Base-by-base conservation (phyloP, 768 basidiomycete species). In the Tephrocybe sp. region DNA sequence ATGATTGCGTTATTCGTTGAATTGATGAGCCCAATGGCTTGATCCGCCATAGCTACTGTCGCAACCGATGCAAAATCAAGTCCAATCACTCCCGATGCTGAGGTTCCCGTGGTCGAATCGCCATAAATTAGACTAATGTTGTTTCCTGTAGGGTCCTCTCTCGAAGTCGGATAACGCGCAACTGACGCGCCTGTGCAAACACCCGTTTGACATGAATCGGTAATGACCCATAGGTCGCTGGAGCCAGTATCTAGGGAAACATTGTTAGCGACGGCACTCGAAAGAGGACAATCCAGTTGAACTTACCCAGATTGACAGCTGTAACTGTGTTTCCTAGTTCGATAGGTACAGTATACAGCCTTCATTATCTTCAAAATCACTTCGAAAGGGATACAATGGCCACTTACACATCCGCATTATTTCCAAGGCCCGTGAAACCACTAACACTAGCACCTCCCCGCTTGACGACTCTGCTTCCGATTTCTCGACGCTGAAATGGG, bases 61-160 rank as follows among this genome's bases (percentile, higher is more conserved):
- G 82, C 84, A 34, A 87, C 55, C 24, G 76, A 73, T 2, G 76
- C 79, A 0, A 68, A 69, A 34, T 84, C 83, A 22, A 65, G 70
- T 7, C 79, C 85, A 0, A 87, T 66, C 8, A 71, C 68, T 0
- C 86, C 86, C 22, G 67, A 64, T 2, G 85, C 85, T 47, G 71
- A 78, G 0, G 86, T 85, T 1, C 82, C 84, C 1, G 82, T n/a
- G n/a, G n/a, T n/a, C n/a, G n/a, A n/a, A n/a, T n/a, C 87, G n/a
- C 87, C 87, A 45, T 86, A n/a, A n/a, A n/a, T n/a, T 66, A 73
- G 56, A 60, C 72, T 56, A 59, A 77, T 60, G 66, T 64, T 55
- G 9, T 66, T 56, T 18, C 74, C 69, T 1, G 73, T 66, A 22
- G 67, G 53, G 16, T 66, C 67, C 49, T 81, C 72, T 5, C 61